A percentile compares a stretch with the other conserved stretches of the same genome.
These are phyloP conservation scores for Candida caryicola DNA, from an alignment of 805 yeast genomes.

Conservation along the genomic window DNA sequence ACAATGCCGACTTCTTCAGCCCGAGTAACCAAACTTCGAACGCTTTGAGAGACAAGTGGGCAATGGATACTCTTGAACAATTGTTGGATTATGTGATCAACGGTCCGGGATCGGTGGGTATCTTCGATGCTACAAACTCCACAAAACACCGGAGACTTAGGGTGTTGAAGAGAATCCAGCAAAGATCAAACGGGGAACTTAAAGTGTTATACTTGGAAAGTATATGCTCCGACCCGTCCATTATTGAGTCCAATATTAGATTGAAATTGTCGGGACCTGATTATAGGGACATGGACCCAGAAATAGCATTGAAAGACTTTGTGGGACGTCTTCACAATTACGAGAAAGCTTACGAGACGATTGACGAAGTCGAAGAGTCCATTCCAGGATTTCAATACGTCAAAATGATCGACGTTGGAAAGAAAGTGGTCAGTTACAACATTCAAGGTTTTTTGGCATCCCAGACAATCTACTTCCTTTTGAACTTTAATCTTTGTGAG, in stretches of 20 bases:
- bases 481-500: constrained; percentile 79
- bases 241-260: constrained; percentile 79
- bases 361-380: constrained; percentile 75
- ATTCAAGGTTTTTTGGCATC: constrained; percentile 86
- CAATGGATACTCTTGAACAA: constrained; percentile 87
- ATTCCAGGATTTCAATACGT: constrained; percentile 72
- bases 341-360: constrained; percentile 86
- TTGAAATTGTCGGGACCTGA: constrained; percentile 92
- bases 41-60: constrained; percentile 86
- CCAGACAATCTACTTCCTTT: constrained; percentile 84
- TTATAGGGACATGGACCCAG: constrained; percentile 80
- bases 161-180: constrained; percentile 55
- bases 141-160: constrained; percentile 61
- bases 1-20: constrained; percentile 80
- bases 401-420: constrained; percentile 94
- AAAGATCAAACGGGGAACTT: constrained; percentile 55
- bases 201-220: constrained; percentile 85
- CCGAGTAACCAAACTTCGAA: constrained; percentile 70
- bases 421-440: constrained; percentile 88
- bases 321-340: constrained; percentile 77
- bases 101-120: constrained; percentile 89
- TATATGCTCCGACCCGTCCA: constrained; percentile 73
- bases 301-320: constrained; percentile 76
- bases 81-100: constrained; percentile 74
- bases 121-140: constrained; percentile 82